Base-by-base conservation (phyloP, 768 basidiomycete genomes). In the Boletus rubescentipes region DNA sequence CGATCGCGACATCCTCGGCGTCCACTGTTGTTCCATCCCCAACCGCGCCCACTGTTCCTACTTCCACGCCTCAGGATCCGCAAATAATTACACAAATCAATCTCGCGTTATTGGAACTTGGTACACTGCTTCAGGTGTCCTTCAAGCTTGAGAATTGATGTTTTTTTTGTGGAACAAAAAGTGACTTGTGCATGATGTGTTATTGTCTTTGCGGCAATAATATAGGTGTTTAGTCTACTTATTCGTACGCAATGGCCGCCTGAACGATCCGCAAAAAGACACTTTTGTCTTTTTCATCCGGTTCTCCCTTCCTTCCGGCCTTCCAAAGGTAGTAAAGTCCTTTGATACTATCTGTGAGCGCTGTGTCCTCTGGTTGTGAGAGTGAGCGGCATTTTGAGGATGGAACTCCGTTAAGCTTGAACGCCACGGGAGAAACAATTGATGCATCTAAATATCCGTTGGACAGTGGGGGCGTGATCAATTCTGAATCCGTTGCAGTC, bases 251-350 rank as follows among this genome's bases (percentile, higher is more conserved):
- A 49, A 71, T 53, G 18, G 72, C 72, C 5, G 67, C 61, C 51
- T 54, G 69, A 41, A 76, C 75, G 45, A 72, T 64, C 46, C 60
- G 64, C 49, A 76, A 53, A 60, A 76, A 76, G 39, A 50, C 40
- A n/a, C 50, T 62, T 26, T 54, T 66, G 34, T 63, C 67, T 20
- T 62, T 63, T 23, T 59, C 64, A 9, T 55, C 61, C 0, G 46
- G 37, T 29, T 56, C 54, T 18, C 52, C 65, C 46, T 53, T 59
- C 44, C 67, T 72, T 29, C 75, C 70, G 10, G 75, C 61, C 63
- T 71, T 80, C 86, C 87, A 88, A 20, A 88, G 75, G 29, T 66
- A 72, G 66, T 81, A 87, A 37, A 89, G 65, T 2, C 82, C 79
- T 54, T 73, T 76, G 45, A 87, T 77, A 31, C 79, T 75, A 35